Evolutionary conservation across 257 asterid species (phyloP), one percentile per base, ranked within the genome.

Genomic region (Misopates orontium): DNA sequence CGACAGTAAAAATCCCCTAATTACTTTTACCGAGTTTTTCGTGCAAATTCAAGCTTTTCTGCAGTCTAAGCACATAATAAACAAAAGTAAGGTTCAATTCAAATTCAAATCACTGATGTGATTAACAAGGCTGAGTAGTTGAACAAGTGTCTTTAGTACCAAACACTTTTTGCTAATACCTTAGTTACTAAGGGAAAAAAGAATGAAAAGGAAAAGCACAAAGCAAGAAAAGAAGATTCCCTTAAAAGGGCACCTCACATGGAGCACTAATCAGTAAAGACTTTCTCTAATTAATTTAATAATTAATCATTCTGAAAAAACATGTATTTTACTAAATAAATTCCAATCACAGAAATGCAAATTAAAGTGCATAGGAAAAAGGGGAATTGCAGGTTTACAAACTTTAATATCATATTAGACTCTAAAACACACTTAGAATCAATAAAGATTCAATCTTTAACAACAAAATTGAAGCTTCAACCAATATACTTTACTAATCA

Each of bases 211-310:
- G 88, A 78, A 87, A 90, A 84, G 87, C 91, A 76, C 84, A 78
- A 75, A 82, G 80, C 90, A 86, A 82, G 93, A 71, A 84, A 86
- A 82, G 95, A 84, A 90, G 96, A 90, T 90, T 85, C 95, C 81
- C 75, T 21, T 21, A 68, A 81, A 82, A 83, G 85, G 84, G 73
- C 51, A 75, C 67, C 80, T 78, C 87, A 75, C 80, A 82, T 80
- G 85, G 82, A 71, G 71, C 60, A 68, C 76, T 79, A 76, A 80
- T 67, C 63, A 73, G 58, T 57, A 16, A 59, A 60, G 62, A 55
- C 47, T 62, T 79, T 86, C 77, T 78, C 71, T 53, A 81, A 75
- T 44, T 66, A 53, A 73, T 56, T 50, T 62, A 24, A 71, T 18
- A 56, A 8, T 52, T 41, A 19, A 69, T 40, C 42, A 41, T 41